Base-by-base conservation (phyloP, 1,284 basidiomycete genomes). In the Puccinia hordei region DNA sequence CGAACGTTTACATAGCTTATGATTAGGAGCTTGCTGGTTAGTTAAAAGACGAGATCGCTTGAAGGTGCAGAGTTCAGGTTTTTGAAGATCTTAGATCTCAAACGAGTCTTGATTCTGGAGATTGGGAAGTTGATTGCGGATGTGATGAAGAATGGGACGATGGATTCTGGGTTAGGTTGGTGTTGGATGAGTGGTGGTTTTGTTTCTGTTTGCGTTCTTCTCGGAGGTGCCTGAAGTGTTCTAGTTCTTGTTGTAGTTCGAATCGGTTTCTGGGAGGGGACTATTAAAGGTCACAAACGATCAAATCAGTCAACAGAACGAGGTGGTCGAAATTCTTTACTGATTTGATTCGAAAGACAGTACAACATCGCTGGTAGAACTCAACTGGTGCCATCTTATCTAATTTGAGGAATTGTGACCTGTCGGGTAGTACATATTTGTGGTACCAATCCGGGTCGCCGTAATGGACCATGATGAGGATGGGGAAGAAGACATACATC, bases 391-490 rank as follows among this genome's bases (percentile, higher is more conserved):
- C 61, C 38, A 35, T 35, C 17, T 57, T 49, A 44, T 77, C 61
- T 30, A 77, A 27, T 66, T 51, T 66, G 46, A 77, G 35, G 65
- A 77, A 77, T 30, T 68, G 17, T 19, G 46, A 30, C 49, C 92
- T 82, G 85, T 93, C 93, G 13, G 94, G 93, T 57, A 92, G 86
- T 57, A 95, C 93, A 83, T 93, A 88, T 63, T 88, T 87, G 68
- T 89, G 88, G 84, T 95, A 96, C 93, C 93, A 97, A 53, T 92
- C 89, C 5, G 93, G 92, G 85, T 94, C 92, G 75, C 94, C 93
- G 84, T 93, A 95, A 85, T 95, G 92, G 74, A 94, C 87, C 87
- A 96, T 90, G 35, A 93, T 90, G 61, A 89, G 88, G 73, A 95
- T 89, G 0, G 94, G 94, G 82, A 95, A 91, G 85, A 94, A 93